Conservation (phyloP, 441 rosid genomes). For the Gossypium trilobum region DNA sequence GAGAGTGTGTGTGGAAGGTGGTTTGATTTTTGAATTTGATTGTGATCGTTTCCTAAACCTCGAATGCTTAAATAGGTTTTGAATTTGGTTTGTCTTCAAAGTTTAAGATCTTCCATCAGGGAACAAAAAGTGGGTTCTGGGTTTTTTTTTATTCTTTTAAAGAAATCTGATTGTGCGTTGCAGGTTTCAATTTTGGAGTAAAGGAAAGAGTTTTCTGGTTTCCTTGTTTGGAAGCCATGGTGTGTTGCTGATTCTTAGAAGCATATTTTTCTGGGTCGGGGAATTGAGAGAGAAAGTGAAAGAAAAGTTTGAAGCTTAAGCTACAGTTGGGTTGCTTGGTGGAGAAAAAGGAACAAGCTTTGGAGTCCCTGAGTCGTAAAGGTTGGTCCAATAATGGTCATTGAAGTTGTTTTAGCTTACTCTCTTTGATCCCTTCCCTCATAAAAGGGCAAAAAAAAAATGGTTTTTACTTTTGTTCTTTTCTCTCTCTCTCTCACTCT, state of each 20-base stretch:
- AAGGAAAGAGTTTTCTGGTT: background rate
- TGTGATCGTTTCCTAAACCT: slow-evolving; percentile 20
- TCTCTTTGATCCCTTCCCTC: slow-evolving; percentile 19
- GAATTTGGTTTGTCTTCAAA: slow-evolving; percentile 8
- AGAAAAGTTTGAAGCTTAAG: slow-evolving; percentile 34
- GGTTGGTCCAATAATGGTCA: slow-evolving; percentile 28
- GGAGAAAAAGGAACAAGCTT: slow-evolving; percentile 27
- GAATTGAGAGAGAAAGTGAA: slow-evolving; percentile 11
- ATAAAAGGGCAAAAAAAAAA: slow-evolving; percentile 4
- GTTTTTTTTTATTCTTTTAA: slow-evolving; percentile 15
- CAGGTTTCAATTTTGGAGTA: slow-evolving; percentile 17
- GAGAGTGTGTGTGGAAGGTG: background rate
- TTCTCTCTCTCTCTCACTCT: background rate
- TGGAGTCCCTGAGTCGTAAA: slow-evolving; percentile 35
- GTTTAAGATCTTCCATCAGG: background rate
- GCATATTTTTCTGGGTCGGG: slow-evolving; percentile 20
- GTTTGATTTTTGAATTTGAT: slow-evolving; percentile 45
- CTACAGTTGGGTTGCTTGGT: slow-evolving; percentile 31
- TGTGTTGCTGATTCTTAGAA: slow-evolving; percentile 17
- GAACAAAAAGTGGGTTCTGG: slow-evolving; percentile 20
- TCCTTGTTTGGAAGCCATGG: background rate
- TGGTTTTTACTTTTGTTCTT: slow-evolving; percentile 11
- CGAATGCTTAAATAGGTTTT: slow-evolving; percentile 8
- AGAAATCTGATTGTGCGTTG: slow-evolving; percentile 19
- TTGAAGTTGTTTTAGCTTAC: slow-evolving; percentile 26